These are phyloP conservation scores for Galeopsis tetrahit DNA, from an alignment of 257 asterid species.

Conservation along the genomic window DNA sequence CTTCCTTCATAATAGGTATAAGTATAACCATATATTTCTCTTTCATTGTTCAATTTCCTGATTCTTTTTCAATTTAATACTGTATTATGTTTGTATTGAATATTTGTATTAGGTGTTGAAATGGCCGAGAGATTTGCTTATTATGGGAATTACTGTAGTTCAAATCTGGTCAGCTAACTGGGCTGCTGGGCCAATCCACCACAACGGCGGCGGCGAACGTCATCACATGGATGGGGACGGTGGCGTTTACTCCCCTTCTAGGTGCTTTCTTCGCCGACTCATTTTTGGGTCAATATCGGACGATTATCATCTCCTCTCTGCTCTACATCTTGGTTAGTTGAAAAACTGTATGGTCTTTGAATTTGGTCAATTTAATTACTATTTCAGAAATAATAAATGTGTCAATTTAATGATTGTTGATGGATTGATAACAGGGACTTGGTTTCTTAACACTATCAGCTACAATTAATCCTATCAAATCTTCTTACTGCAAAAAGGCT, in stretches of 20 bases:
- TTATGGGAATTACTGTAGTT: constrained; percentile 30
- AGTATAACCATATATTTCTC: constrained; percentile 10
- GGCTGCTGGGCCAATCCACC: constrained; percentile 22
- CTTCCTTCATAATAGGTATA: constrained; percentile 9
- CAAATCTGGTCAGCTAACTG: constrained; percentile 24
- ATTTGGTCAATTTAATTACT: background rate
- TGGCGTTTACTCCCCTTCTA: constrained; percentile 16
- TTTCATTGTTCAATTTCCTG: background rate
- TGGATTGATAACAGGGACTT: too few relatives aligned
- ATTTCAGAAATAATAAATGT: too few relatives aligned
- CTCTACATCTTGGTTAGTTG: constrained; percentile 27
- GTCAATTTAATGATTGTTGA: background rate
- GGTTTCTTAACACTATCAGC: constrained; percentile 36
- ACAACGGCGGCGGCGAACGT: constrained; percentile 35
- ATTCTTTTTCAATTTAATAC: too few relatives aligned
- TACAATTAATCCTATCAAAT: constrained; percentile 33
- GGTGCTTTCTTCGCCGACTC: constrained; percentile 33
- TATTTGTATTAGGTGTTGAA: constrained; percentile 5
- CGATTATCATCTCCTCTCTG: constrained; percentile 20
- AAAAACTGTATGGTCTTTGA: background rate
- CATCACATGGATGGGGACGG: constrained; percentile 23
- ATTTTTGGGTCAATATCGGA: constrained; percentile 11
- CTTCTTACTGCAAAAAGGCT: constrained; percentile 32
- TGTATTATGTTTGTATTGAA: too few relatives aligned
- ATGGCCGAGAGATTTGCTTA: constrained; percentile 35